phyloP scores from a whole-genome alignment of 2,329 filamentous ascomycete species.

The Hypocrella siamensis region DNA sequence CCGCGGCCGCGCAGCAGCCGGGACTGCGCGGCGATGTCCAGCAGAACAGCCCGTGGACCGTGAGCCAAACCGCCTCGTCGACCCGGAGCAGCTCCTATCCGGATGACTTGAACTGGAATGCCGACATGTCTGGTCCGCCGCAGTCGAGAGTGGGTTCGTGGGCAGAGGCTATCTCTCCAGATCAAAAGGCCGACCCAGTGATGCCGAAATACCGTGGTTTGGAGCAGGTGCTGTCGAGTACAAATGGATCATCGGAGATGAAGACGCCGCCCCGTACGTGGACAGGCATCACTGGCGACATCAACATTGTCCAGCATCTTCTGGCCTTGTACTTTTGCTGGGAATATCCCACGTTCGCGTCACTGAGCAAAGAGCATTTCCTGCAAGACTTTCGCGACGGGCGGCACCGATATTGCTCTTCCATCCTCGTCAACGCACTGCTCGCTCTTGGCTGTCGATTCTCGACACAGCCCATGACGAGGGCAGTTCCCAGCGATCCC shows the following conservation, averaged over 20 bases:
- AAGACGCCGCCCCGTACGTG: slow-evolving; percentile 31
- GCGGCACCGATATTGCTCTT: slow-evolving; percentile 48
- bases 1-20: slow-evolving; percentile 13
- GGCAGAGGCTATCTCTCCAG: slow-evolving; percentile 26
- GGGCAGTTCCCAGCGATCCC: slow-evolving; percentile 44
- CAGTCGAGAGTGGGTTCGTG: slow-evolving; percentile 33
- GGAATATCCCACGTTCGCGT: slow-evolving; percentile 60
- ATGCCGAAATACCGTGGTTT: slow-evolving; percentile 21
- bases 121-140: slow-evolving; percentile 21
- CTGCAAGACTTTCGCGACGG: slow-evolving; percentile 47
- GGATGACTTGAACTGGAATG: slow-evolving; percentile 29
- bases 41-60: slow-evolving; percentile 31
- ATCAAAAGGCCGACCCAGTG: slow-evolving; percentile 14
- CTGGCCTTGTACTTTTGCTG: slow-evolving; percentile 58
- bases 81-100: slow-evolving; percentile 30
- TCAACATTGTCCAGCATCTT: slow-evolving; percentile 44
- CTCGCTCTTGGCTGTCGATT: slow-evolving; percentile 53
- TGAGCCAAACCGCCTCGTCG: slow-evolving; percentile 30
- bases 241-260: slow-evolving; percentile 26
- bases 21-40: slow-evolving; percentile 22
- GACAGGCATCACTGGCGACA: slow-evolving; percentile 45
- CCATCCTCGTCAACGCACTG: slow-evolving; percentile 50
- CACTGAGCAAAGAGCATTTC: slow-evolving; percentile 58
- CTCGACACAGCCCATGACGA: slow-evolving; percentile 47
- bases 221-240: slow-evolving; percentile 32